Conservation (phyloP, 2,329 filamentous ascomycete genomes). For the Paecilomyces dactylethromorphus region DNA sequence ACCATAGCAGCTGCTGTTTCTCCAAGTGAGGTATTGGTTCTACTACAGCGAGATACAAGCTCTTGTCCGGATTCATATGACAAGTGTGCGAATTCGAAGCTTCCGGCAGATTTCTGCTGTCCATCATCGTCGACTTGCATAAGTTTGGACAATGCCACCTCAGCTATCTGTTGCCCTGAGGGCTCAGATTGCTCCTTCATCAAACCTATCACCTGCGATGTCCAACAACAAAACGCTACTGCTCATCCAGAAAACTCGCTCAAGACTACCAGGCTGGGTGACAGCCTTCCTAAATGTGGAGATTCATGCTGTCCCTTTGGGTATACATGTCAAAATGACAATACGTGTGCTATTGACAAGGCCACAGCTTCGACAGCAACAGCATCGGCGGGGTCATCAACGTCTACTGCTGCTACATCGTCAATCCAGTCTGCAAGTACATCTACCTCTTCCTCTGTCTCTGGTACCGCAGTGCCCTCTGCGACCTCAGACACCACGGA, state of each 20-base stretch:
- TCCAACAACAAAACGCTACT: slow-evolving; percentile 35
- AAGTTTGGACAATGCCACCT: slow-evolving; percentile 33
- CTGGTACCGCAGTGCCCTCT: slow-evolving; percentile 5
- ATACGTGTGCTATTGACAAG: slow-evolving; percentile 21
- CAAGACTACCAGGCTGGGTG: slow-evolving; percentile 36
- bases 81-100: slow-evolving; percentile 28
- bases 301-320: slow-evolving; percentile 41
- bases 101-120: slow-evolving; percentile 41
- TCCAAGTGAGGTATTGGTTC: slow-evolving; percentile 13
- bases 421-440: slow-evolving; percentile 13
- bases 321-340: slow-evolving; percentile 34
- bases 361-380: slow-evolving; percentile 14
- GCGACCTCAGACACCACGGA: slow-evolving; percentile 5
- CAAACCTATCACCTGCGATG: slow-evolving; percentile 36
- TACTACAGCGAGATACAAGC: slow-evolving; percentile 17
- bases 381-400: slow-evolving; percentile 7
- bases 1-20: slow-evolving; percentile 14
- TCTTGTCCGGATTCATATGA: slow-evolving; percentile 26
- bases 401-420: slow-evolving; percentile 6
- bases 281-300: slow-evolving; percentile 36
- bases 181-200: slow-evolving; percentile 36
- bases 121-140: slow-evolving; percentile 33
- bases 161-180: slow-evolving; percentile 42
- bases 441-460: slow-evolving; percentile 8
- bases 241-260: slow-evolving; percentile 29